phyloP scores from a whole-genome alignment of 2,329 filamentous ascomycete genomes.

The Didymella segeticola region DNA sequence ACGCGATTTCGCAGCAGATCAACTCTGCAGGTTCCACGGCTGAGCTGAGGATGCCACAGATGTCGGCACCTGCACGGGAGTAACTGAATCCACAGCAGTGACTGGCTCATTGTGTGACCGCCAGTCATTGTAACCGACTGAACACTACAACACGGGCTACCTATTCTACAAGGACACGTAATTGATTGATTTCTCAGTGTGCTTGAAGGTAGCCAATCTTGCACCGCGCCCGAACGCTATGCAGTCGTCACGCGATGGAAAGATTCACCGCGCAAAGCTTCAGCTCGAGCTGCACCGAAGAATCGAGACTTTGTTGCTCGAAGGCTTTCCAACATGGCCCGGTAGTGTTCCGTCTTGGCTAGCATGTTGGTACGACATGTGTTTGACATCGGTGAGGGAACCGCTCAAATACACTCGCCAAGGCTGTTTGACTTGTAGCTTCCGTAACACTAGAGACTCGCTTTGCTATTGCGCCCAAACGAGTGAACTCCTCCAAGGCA shows the following conservation, averaged over 20 bases:
- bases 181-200: neutral
- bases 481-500: neutral
- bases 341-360: slow-evolving; percentile 6
- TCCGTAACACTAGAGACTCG: neutral
- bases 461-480: neutral
- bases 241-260: neutral
- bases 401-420: neutral
- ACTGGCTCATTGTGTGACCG: too few relatives aligned
- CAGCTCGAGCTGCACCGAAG: neutral
- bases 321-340: neutral
- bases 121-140: too few relatives aligned
- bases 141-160: too few relatives aligned
- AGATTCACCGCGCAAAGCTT: neutral
- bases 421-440: too few relatives aligned
- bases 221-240: too few relatives aligned
- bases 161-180: too few relatives aligned
- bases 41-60: too few relatives aligned
- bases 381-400: neutral
- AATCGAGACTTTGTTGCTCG: neutral
- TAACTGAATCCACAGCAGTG: too few relatives aligned
- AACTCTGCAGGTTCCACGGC: too few relatives aligned
- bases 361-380: neutral
- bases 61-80: too few relatives aligned
- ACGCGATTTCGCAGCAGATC: too few relatives aligned
- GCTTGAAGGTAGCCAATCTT: neutral